phyloP scores from a whole-genome alignment of 176 grass and related monocot genomes.

The Raddia guianensis region DNA sequence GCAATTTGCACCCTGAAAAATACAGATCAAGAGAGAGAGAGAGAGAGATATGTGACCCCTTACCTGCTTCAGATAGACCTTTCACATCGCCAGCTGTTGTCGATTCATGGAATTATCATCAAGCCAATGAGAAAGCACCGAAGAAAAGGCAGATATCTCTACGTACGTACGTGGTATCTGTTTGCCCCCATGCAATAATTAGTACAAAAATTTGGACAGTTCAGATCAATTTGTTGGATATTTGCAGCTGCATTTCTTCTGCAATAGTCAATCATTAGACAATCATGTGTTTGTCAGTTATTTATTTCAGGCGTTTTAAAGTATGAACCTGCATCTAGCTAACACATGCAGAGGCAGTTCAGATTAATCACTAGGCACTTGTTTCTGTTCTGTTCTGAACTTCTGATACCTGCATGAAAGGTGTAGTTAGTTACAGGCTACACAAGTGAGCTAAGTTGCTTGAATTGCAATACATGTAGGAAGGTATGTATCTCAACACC shows the following conservation, averaged over 20 bases:
- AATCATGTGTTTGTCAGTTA: constrained; percentile 31
- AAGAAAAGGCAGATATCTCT: background rate
- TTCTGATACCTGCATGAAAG: constrained; percentile 33
- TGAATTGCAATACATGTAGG: constrained; percentile 55
- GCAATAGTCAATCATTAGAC: constrained; percentile 44
- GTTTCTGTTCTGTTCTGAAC: constrained; percentile 35
- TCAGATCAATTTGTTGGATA: constrained; percentile 42
- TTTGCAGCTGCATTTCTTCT: constrained; percentile 25
- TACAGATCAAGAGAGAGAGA: constrained; percentile 37
- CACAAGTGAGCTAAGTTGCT: constrained; percentile 42
- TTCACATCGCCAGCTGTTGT: constrained; percentile 36
- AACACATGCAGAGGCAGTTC: constrained; percentile 40
- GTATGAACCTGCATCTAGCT: constrained; percentile 28
- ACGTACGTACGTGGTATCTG: constrained; percentile 7
- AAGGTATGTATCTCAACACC: constrained; percentile 26
- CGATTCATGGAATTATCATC: constrained; percentile 36
- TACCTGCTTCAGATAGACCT: constrained; percentile 41
- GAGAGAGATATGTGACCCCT: constrained; percentile 39
- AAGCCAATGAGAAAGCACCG: constrained; percentile 18
- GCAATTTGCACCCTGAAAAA: constrained; percentile 33
- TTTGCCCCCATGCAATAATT: constrained; percentile 43
- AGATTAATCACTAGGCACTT: constrained; percentile 31
- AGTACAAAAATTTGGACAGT: constrained; percentile 39
- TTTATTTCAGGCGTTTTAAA: constrained; percentile 25
- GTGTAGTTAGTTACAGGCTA: constrained; percentile 47